Evolutionary conservation across 495 filamentous ascomycete species (phyloP).

Genomic region (Podospora conica): DNA sequence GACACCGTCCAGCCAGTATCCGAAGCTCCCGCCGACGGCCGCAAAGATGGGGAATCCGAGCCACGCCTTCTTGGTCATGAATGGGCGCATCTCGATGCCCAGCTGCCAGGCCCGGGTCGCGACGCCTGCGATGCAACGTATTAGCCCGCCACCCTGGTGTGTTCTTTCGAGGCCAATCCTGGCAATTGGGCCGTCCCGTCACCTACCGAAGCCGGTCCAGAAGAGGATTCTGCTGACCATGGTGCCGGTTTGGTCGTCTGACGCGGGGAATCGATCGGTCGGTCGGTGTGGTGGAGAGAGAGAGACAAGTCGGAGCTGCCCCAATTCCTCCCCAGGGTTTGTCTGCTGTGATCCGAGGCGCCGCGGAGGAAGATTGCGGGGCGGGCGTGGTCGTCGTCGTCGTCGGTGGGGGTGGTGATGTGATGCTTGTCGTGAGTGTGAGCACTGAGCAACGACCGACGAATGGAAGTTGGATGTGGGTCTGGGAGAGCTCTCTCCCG

Average conservation of each 20-base stretch:
- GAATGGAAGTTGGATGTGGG: background rate
- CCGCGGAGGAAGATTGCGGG: background rate
- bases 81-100: slow-evolving; percentile 95
- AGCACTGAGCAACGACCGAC: background rate
- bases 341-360: background rate
- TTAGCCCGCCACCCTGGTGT: background rate
- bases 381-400: background rate
- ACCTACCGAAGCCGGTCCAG: slow-evolving; percentile 94
- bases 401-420: background rate
- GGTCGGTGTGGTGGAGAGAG: background rate
- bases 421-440: background rate
- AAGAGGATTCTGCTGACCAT: slow-evolving; percentile 76
- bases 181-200: slow-evolving; percentile 12
- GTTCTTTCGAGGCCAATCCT: background rate
- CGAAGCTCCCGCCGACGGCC: slow-evolving; percentile 78
- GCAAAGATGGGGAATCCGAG: slow-evolving; percentile 93
- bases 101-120: slow-evolving; percentile 91
- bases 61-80: slow-evolving; percentile 68
- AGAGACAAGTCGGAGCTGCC: background rate
- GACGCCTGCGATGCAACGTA: slow-evolving; percentile 59
- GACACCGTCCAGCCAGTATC: slow-evolving; percentile 90
- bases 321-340: slow-evolving; percentile 8
- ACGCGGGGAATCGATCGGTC: background rate
- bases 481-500: background rate
- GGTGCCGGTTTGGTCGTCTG: slow-evolving; percentile 16